Evolutionary conservation across 2,329 filamentous ascomycete genomes (phyloP).

Genomic region (Rutstroemia sp.): DNA sequence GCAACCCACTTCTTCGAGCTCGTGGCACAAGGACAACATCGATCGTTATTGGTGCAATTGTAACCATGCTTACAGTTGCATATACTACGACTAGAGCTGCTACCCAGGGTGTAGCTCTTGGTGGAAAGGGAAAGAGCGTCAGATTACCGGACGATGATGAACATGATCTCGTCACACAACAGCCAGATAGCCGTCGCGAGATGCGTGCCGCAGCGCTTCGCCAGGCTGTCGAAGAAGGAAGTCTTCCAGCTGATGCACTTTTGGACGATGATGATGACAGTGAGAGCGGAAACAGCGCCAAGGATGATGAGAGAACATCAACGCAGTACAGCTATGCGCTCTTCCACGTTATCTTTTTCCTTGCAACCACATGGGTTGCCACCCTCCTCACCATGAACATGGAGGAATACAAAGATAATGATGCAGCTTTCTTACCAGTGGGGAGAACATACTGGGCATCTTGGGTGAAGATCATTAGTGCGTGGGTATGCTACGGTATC

Average conservation of each 20-base stretch:
- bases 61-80: constrained; percentile 93
- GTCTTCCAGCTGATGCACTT: constrained; percentile 82
- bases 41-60: constrained; percentile 84
- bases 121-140: constrained; percentile 53
- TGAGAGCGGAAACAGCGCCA: constrained; percentile 49
- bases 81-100: constrained; percentile 97
- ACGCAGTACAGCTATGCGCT: constrained; percentile 96
- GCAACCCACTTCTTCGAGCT: constrained; percentile 84
- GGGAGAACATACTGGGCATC: constrained; percentile 94
- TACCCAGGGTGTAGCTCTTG: constrained; percentile 76
- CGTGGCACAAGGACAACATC: constrained; percentile 85
- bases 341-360: constrained; percentile 96
- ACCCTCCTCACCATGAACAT: constrained; percentile 80
- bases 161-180: constrained; percentile 81
- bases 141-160: constrained; percentile 65
- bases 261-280: constrained; percentile 63
- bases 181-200: constrained; percentile 70
- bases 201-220: constrained; percentile 91
- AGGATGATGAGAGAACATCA: constrained; percentile 80
- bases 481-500: constrained; percentile 92
- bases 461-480: constrained; percentile 98
- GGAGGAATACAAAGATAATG: constrained; percentile 53
- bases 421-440: constrained; percentile 83
- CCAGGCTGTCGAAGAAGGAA: constrained; percentile 86
- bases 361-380: constrained; percentile 92